These are phyloP conservation scores for Lumnitzera racemosa DNA, from an alignment of 345 rosid genomes.

Conservation along the genomic window DNA sequence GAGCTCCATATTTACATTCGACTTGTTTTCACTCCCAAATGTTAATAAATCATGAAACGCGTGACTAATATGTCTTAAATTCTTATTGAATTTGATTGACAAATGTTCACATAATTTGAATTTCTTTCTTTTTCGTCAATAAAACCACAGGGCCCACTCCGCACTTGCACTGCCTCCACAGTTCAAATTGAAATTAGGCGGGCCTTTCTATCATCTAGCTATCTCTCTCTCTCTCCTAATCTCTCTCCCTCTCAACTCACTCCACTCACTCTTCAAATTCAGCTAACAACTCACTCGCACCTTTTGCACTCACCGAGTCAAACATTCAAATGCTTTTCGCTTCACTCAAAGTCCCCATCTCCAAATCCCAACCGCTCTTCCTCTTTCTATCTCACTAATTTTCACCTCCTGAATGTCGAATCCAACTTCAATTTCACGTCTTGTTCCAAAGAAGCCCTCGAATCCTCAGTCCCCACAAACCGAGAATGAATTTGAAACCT, in stretches of 20 bases:
- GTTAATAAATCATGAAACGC: too few species aligned
- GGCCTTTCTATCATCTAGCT: neutral
- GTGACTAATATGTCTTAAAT: too few species aligned
- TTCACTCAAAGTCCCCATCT: too few species aligned
- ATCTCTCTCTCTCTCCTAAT: neutral
- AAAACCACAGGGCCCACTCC: neutral
- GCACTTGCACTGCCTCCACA: neutral
- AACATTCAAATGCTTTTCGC: too few species aligned
- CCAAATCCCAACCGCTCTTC: neutral
- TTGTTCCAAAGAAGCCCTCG: conserved; percentile 12
- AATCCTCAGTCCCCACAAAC: conserved; percentile 24
- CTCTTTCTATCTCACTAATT: neutral
- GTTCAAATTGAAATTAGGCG: conserved; percentile 21
- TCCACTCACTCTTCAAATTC: neutral
- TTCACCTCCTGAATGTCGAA: conserved; percentile 25
- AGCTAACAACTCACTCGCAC: neutral
- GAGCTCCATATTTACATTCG: too few species aligned
- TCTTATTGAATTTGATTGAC: too few species aligned
- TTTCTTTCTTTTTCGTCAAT: too few species aligned
- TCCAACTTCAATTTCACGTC: conserved; percentile 22
- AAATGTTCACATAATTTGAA: too few species aligned
- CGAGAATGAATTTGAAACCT: conserved; percentile 55
- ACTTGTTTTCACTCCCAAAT: too few species aligned
- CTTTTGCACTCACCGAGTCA: neutral
- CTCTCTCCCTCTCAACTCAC: neutral